A percentile compares a stretch with the other conserved stretches of the same genome.
Evolutionary conservation across 805 yeast genomes (phyloP).

Genomic region (Metschnikowia hibisci): DNA sequence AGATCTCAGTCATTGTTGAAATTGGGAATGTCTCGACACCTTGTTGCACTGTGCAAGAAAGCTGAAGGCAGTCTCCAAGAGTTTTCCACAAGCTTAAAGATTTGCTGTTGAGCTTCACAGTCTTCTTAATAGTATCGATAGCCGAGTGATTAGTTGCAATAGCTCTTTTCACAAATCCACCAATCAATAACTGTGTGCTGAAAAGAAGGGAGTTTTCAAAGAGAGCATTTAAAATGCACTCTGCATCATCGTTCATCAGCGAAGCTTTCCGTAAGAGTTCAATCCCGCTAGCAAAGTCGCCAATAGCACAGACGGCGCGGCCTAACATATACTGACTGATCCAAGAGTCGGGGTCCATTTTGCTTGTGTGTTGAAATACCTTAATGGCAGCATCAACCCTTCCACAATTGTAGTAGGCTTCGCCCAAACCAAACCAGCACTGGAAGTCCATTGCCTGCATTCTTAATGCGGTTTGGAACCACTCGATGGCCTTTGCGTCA

Average conservation of each 20-base stretch:
- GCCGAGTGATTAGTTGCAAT: conserved; percentile 44
- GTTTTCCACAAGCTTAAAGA: conserved; percentile 66
- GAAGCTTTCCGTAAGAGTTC: conserved; percentile 42
- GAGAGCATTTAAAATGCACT: conserved; percentile 45
- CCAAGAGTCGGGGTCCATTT: conserved; percentile 53
- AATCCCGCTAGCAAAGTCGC: conserved; percentile 63
- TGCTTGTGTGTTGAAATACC: conserved; percentile 67
- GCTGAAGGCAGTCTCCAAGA: conserved; percentile 52
- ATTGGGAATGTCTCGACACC: conserved; percentile 48
- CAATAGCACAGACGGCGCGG: conserved; percentile 55
- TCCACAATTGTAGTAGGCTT: conserved; percentile 83
- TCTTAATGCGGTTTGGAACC: conserved; percentile 83
- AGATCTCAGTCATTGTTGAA: conserved; percentile 15
- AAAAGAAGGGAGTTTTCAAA: conserved; percentile 56
- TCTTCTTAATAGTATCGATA: conserved; percentile 38
- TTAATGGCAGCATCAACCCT: conserved; percentile 80
- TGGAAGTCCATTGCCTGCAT: conserved; percentile 61
- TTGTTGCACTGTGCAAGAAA: conserved; percentile 55
- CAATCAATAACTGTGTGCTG: conserved; percentile 46
- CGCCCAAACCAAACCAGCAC: conserved; percentile 97
- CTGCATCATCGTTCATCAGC: conserved; percentile 43
- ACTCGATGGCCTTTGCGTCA: conserved; percentile 76
- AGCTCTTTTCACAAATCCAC: conserved; percentile 70
- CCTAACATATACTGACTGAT: conserved; percentile 67
- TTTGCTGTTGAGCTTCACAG: conserved; percentile 30